Conservation (phyloP, 495 filamentous ascomycete species). For the Beverwykella pulmonaria region DNA sequence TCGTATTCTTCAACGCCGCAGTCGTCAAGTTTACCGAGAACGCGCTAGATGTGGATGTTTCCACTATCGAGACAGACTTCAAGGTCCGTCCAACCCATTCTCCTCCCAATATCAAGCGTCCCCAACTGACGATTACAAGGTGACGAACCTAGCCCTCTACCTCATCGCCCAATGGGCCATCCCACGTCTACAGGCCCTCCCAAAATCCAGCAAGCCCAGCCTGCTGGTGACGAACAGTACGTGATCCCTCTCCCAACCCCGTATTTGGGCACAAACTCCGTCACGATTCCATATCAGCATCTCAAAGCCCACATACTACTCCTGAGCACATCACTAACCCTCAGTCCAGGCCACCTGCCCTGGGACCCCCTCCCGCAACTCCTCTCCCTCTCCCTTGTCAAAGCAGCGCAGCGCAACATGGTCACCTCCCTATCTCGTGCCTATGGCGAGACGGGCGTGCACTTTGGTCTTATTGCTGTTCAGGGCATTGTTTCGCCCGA, state of each 20-base stretch:
- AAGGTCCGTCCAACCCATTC: slow-evolving; percentile 34
- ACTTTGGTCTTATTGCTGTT: slow-evolving; percentile 48
- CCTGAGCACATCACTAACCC: too few species aligned
- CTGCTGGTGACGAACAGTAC: slow-evolving; percentile 45
- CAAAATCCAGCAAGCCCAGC: slow-evolving; percentile 39
- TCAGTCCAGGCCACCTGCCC: slow-evolving; percentile 39
- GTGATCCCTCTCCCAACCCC: too few species aligned
- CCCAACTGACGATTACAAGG: slow-evolving; percentile 29
- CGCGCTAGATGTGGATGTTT: slow-evolving; percentile 40
- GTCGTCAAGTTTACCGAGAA: slow-evolving; percentile 38
- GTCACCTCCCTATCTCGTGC: slow-evolving; percentile 43
- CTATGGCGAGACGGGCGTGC: slow-evolving; percentile 43
- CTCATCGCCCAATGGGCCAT: slow-evolving; percentile 43
- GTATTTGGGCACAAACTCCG: too few species aligned
- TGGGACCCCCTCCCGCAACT: slow-evolving; percentile 45
- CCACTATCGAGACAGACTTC: slow-evolving; percentile 49
- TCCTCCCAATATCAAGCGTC: not conserved
- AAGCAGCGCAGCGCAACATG: slow-evolving; percentile 50
- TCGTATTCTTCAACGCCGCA: slow-evolving; percentile 51
- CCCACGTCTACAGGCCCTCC: slow-evolving; percentile 38
- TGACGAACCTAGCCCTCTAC: slow-evolving; percentile 48
- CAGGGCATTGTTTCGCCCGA: slow-evolving; percentile 43
- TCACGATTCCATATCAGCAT: too few species aligned
- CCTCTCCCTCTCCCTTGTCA: slow-evolving; percentile 49
- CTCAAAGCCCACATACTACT: too few species aligned